Percentiles rank a stretch among this genome's conserved stretches.
Conservation (phyloP, 2,329 filamentous ascomycete species). For the Aspergillus tamarii region DNA sequence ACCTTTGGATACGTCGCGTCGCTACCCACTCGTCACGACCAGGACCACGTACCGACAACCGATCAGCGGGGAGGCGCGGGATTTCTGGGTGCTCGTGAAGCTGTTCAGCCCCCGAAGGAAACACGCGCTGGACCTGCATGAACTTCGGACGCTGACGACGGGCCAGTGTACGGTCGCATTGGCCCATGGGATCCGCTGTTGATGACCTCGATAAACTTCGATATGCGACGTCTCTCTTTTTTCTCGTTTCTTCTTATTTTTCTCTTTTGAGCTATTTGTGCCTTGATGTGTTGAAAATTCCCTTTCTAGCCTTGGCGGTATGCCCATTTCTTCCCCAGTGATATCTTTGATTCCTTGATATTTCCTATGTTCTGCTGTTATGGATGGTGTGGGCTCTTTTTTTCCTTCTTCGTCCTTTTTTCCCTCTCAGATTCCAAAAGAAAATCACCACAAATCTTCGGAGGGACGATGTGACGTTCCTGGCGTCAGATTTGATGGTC, state of each 20-base stretch:
- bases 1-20: neutral
- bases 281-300: conserved; percentile 23
- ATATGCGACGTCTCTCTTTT: conserved; percentile 12
- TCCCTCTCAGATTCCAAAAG: neutral
- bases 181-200: neutral
- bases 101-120: conserved; percentile 18
- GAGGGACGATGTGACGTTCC: neutral
- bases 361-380: conserved; percentile 29
- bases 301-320: conserved; percentile 6
- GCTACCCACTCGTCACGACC: neutral
- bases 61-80: neutral
- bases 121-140: conserved; percentile 27
- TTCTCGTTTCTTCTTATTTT: conserved; percentile 12
- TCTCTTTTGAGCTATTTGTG: conserved; percentile 14
- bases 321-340: conserved; percentile 19
- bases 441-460: neutral
- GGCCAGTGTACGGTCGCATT: conserved; percentile 2
- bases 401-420: neutral
- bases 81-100: conserved; percentile 16
- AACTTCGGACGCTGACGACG: conserved; percentile 20
- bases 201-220: neutral
- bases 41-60: conserved; percentile 1
- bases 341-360: conserved; percentile 26
- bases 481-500: neutral
- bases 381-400: conserved; percentile 7